These are phyloP conservation scores for Beauveria pseudobassiana DNA, from an alignment of 2,329 filamentous ascomycete genomes.

Conservation along the genomic window DNA sequence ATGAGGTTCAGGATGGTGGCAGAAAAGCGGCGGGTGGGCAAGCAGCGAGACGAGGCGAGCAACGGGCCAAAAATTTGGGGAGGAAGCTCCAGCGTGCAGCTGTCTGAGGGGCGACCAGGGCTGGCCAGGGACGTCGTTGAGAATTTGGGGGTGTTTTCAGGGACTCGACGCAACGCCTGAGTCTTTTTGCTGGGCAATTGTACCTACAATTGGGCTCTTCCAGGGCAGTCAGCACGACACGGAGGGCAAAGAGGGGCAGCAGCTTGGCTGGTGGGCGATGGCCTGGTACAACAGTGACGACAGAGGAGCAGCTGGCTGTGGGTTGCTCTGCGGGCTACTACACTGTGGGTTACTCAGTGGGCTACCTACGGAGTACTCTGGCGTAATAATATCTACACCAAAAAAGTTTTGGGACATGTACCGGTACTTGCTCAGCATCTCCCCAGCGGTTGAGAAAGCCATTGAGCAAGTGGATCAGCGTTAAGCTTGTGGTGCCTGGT, in stretches of 20 bases:
- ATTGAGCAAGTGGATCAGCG: slow-evolving; percentile 13
- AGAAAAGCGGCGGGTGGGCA: slow-evolving; percentile 7
- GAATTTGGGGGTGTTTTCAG: neutral
- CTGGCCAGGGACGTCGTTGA: neutral
- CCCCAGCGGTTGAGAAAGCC: slow-evolving; percentile 14
- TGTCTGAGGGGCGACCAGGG: slow-evolving; percentile 3
- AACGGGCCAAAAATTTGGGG: slow-evolving; percentile 3
- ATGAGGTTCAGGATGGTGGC: slow-evolving; percentile 6
- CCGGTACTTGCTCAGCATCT: slow-evolving; percentile 11
- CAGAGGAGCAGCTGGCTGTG: too few relatives aligned
- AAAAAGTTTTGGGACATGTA: slow-evolving; percentile 15
- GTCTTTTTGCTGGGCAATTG: too few relatives aligned
- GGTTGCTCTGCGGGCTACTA: neutral
- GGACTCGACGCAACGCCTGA: neutral
- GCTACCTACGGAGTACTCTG: neutral
- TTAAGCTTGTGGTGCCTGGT: neutral
- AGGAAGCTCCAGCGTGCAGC: slow-evolving; percentile 4
- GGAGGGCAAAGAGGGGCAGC: neutral
- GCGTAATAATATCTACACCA: neutral
- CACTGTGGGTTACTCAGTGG: too few relatives aligned
- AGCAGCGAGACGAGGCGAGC: neutral
- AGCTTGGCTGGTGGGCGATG: neutral
- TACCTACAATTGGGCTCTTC: neutral
- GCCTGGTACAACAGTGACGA: neutral
- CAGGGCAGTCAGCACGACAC: neutral